Base-by-base conservation (phyloP, 2,329 filamentous ascomycete species). In the Fusarium sp. region DNA sequence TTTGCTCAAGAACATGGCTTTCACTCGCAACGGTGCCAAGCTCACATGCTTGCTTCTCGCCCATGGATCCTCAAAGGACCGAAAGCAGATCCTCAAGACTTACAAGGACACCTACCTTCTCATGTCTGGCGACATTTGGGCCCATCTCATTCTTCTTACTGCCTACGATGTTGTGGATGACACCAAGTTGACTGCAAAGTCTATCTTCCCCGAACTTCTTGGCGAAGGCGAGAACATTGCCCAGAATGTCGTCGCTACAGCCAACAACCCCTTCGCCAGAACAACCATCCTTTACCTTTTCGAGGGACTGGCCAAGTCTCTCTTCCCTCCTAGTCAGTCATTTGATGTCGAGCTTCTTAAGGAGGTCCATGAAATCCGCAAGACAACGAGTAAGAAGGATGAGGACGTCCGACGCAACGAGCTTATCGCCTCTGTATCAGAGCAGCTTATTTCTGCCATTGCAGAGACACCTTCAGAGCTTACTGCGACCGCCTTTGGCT, bases 81-180 rank as follows among this genome's bases (percentile, higher is more conserved):
- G 96, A 74, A 97, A 97, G 81, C 86, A 92, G 63, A 90, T 99
- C 59, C 84, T 98, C 51, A 94, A 92, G 81, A 91, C 91, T 52
- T 98, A 94, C 88, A 97, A 97, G 78, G 94, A 97, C 72, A 96
- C 91, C 13, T 89, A 97, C 69, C 90, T 95, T 76, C 84, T 92
- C 68, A 93, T 99, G 88, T 93, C 94, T 4, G 90, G 88, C 48
- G 95, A 99, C 76, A 79, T 85, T 8, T 81, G 95, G 74, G 96
- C 90, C 3, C 94, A 97, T 76, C 85, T 91, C 66, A 87, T 98
- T 55, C 88, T 99, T 34, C 86, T 98, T 57, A 87, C 94, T 3
- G 93, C 94, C 2, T 94, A 95, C 77, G 96, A 98, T 74, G 91
- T 97, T 49, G 90, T 97, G 49, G 96, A 99, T 74, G 96, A 99